Evolutionary conservation across 257 asterid genomes (phyloP).

Genomic region (Gentiana macrophylla): DNA sequence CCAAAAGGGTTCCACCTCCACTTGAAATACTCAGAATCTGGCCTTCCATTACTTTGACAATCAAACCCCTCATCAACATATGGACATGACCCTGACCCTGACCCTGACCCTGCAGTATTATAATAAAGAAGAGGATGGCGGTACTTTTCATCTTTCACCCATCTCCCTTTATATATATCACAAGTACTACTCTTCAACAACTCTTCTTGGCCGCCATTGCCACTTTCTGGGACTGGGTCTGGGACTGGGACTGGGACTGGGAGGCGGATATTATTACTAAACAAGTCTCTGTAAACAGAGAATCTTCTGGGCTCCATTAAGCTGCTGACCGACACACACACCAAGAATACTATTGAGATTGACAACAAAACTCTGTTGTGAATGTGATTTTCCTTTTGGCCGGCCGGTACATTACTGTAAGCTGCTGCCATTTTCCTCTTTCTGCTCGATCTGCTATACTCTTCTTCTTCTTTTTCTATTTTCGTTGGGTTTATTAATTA

Average conservation of each 20-base stretch:
- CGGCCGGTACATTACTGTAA: too few relatives aligned
- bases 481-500: too few relatives aligned
- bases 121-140: slow-evolving; percentile 42
- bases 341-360: too few relatives aligned
- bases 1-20: slow-evolving; percentile 94
- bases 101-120: slow-evolving; percentile 1
- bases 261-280: slow-evolving; percentile 13
- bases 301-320: slow-evolving; percentile 22
- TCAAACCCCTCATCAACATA: slow-evolving; percentile 84
- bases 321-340: too few relatives aligned
- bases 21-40: slow-evolving; percentile 61
- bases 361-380: too few relatives aligned
- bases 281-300: slow-evolving; percentile 24
- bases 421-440: too few relatives aligned
- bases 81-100: slow-evolving; percentile 61
- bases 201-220: not conserved
- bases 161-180: slow-evolving; percentile 57
- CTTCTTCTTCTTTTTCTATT: too few relatives aligned
- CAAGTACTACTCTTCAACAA: slow-evolving; percentile 16
- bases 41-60: slow-evolving; percentile 86
- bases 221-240: slow-evolving; percentile 6
- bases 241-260: slow-evolving; percentile 29
- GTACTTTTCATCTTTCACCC: slow-evolving; percentile 75
- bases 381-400: too few relatives aligned
- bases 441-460: too few relatives aligned